Base-by-base conservation (phyloP, 495 filamentous ascomycete species). In the Apodospora peruviana region DNA sequence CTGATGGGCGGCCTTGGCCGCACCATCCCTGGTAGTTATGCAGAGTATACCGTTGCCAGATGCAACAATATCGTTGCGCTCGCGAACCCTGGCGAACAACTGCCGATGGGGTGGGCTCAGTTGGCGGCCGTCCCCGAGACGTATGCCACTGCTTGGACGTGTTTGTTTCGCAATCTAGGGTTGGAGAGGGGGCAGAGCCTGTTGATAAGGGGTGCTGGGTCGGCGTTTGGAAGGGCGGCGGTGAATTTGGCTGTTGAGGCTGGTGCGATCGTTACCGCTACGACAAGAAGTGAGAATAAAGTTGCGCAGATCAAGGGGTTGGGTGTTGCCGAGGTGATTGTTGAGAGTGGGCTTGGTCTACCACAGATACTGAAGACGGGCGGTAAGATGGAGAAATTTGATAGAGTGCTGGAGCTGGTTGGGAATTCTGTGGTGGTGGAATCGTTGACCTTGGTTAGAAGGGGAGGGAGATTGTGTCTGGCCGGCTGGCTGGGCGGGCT, bases 401-500 rank as follows among this genome's bases (percentile, higher is more conserved):
- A 78, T 40, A 60, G 59, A 27, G 59, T 69, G n/a, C 50, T 77
- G 22, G 60, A 74, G 10, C 61, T 75, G 9, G 57, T 75, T 5
- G 72, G 72, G 2, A 74, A 77, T 43, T 63, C 66, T 32, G 60
- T 62, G 1, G 39, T 77, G 2, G 8, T 76, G 24, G 70, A 77
- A 24, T 72, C 69, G 5, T 48, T 74, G 23, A 56, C 53, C 1
- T 54, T 74, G 35, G 53, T 58, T 4, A 53, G 57, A 11, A 45
- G 55, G 10, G 71, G 69, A 1, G 72, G 72, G 0, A 58, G 71
- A 1, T 58, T 76, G 45, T 62, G 61, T 21, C 61, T 65, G 32
- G 73, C 71, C 3, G 73, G 73, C 0, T 76, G 63, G 47, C 52
- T 74, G 4, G 73, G 75, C 21, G 75, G 73, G 5, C 51, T 78